Percentiles rank a stretch among this genome's conserved stretches.
phyloP scores from a whole-genome alignment of 2,329 filamentous ascomycete species.

The Botrytis aclada region DNA sequence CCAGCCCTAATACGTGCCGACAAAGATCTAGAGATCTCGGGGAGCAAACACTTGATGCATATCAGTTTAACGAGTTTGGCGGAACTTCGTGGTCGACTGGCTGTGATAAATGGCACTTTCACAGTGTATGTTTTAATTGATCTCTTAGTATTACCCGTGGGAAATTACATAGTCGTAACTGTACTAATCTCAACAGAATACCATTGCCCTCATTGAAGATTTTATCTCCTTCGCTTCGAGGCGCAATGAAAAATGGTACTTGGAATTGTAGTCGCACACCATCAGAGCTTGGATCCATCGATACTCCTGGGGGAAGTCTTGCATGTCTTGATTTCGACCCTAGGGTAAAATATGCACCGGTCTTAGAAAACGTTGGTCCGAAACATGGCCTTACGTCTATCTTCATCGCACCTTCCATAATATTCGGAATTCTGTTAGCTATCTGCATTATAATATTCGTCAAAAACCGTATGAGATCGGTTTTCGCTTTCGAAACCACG shows the following conservation, averaged over 20 bases:
- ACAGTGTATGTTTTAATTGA: neutral
- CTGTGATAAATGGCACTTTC: neutral
- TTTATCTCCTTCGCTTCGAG: neutral
- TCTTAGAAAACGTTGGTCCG: neutral
- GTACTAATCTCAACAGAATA: neutral
- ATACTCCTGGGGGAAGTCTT: neutral
- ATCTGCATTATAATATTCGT: neutral
- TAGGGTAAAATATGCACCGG: neutral
- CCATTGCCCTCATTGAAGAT: neutral
- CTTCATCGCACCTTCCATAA: neutral
- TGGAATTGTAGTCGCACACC: neutral
- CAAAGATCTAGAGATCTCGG: neutral
- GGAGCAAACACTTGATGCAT: neutral
- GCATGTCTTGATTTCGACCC: neutral
- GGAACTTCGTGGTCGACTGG: neutral
- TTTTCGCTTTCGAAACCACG: neutral
- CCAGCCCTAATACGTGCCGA: neutral
- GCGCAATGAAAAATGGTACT: neutral
- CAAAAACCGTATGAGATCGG: neutral
- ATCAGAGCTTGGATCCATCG: neutral
- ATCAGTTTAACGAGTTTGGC: neutral
- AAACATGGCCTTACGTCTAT: neutral
- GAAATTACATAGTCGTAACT: neutral
- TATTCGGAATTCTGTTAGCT: neutral
- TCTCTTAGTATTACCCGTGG: neutral